Evolutionary conservation across 768 basidiomycete genomes (phyloP).

Genomic region (Cubamyces sp.): DNA sequence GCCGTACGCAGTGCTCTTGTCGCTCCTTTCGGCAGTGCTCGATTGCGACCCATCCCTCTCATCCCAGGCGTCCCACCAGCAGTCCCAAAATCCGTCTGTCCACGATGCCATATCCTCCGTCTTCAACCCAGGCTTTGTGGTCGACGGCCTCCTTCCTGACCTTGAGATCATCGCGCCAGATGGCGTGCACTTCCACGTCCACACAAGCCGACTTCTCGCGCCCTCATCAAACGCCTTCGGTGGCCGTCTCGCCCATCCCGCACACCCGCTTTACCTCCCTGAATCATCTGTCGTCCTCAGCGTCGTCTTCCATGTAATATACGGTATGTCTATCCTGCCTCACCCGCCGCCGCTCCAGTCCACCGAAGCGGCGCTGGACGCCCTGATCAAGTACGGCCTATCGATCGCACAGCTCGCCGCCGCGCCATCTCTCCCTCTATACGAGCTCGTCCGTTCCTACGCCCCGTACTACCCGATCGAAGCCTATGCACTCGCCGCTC

Average conservation of each 20-base stretch:
- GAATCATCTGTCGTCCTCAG: constrained; percentile 37
- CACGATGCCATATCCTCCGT: no score
- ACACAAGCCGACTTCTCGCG: constrained; percentile 27
- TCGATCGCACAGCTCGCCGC: constrained; percentile 35
- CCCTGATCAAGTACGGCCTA: constrained; percentile 36
- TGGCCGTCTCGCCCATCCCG: constrained; percentile 24
- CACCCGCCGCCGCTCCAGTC: constrained; percentile 35
- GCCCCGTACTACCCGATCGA: constrained; percentile 43
- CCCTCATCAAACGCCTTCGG: constrained; percentile 35
- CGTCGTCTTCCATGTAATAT: constrained; percentile 41
- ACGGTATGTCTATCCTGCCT: constrained; percentile 30
- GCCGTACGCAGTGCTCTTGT: no score
- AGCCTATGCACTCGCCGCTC: constrained; percentile 46
- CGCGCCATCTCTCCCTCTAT: constrained; percentile 34
- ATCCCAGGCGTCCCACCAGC: no score
- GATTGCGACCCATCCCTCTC: no score
- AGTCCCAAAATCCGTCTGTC: no score
- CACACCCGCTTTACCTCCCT: constrained; percentile 30
- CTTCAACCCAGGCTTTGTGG: no score
- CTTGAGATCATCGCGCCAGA: constrained; percentile 35
- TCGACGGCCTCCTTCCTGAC: constrained; percentile 27
- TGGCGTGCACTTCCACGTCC: constrained; percentile 38
- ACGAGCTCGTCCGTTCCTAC: constrained; percentile 38
- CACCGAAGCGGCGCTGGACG: constrained; percentile 31
- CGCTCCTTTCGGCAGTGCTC: no score